Evolutionary conservation across 108 stramenopile species (phyloP), one percentile per base, ranked within the genome.

Genomic region (Mayamaea pseudoterrestris): DNA sequence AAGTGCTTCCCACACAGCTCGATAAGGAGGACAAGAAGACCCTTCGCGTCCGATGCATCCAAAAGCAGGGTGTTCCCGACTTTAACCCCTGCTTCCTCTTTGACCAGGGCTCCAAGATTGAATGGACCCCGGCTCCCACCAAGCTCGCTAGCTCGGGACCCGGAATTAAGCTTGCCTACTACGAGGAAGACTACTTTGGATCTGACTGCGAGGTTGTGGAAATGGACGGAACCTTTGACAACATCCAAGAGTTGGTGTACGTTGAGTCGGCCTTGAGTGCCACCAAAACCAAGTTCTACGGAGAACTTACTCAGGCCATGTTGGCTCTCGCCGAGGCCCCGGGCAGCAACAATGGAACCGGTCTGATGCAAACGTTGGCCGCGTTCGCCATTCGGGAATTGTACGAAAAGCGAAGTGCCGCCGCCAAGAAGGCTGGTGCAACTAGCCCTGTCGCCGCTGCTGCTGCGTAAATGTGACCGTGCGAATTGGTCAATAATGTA

Each of bases 181-280:
- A 81, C 62, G 78, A 83, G 41, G 90, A 90, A 63, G 47, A 74
- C 35, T 93, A 75, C 78, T 78, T 78, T 54, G 90, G 83, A 68
- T 73, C 74, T 47, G 75, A 80, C 35, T 80, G 73, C 30, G 65
- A 78, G 30, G 89, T 93, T 39, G 63, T 96, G 32, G 89, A 89
- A 65, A 93, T 96, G 95, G 95, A 96, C 68, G 95, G 95, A 60
- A 70, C 67, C 76, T 93, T 96, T 60, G 90, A 93, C 82, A 93
- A 96, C 76, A 79, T 96, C 46, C 93, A 94, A 68, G 83, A 85
- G 51, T 68, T 84, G 52, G 87, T 90, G 44, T 93, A 93, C 74
- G 90, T 96, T 35, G 94, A 96, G 70, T 85, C 81, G 54, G 84
- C 89, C 67, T 69, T 96, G 36, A 66, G 66, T 57, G 89, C 81